Percentiles rank a stretch among this genome's conserved stretches.
These are phyloP conservation scores for Calycina herbarum DNA, from an alignment of 2,329 filamentous ascomycete genomes.

Conservation along the genomic window DNA sequence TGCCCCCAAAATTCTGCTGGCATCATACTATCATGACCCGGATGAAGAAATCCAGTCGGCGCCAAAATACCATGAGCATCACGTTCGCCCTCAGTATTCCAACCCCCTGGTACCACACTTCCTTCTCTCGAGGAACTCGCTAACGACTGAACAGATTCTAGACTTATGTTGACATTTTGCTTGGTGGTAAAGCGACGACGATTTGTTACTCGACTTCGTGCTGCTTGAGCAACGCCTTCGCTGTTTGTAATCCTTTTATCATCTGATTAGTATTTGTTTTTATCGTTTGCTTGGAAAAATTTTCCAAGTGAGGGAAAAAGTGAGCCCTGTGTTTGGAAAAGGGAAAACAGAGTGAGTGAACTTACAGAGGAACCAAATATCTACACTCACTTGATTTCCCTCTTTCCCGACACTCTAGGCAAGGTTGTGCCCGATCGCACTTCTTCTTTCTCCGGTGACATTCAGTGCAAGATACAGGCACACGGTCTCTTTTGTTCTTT, in stretches of 20 bases:
- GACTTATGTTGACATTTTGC: constrained; percentile 12
- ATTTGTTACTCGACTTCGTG: constrained; percentile 5
- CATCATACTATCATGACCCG: not conserved
- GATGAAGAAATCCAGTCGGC: not conserved
- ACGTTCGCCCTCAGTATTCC: not conserved
- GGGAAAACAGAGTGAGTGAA: not conserved
- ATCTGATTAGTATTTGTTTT: not conserved
- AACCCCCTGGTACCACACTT: not conserved
- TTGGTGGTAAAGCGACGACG: constrained; percentile 7
- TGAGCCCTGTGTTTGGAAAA: not conserved
- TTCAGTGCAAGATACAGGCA: constrained; percentile 4
- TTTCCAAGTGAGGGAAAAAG: not conserved
- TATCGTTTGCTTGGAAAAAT: not conserved
- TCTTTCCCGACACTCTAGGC: constrained; percentile 25
- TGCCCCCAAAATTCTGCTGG: not conserved
- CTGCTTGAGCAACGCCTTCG: constrained; percentile 14
- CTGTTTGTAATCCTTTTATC: not conserved
- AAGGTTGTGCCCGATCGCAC: constrained; percentile 26
- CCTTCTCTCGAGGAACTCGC: not conserved
- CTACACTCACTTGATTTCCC: constrained; percentile 24
- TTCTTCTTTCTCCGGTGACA: constrained; percentile 32
- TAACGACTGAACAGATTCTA: constrained; percentile 3
- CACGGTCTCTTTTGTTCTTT: constrained; percentile 5
- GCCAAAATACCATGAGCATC: not conserved
- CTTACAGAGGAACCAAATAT: constrained; percentile 24